Base-by-base conservation (phyloP, 1,284 basidiomycete species). In the Erythrobasidium hasegawianum region DNA sequence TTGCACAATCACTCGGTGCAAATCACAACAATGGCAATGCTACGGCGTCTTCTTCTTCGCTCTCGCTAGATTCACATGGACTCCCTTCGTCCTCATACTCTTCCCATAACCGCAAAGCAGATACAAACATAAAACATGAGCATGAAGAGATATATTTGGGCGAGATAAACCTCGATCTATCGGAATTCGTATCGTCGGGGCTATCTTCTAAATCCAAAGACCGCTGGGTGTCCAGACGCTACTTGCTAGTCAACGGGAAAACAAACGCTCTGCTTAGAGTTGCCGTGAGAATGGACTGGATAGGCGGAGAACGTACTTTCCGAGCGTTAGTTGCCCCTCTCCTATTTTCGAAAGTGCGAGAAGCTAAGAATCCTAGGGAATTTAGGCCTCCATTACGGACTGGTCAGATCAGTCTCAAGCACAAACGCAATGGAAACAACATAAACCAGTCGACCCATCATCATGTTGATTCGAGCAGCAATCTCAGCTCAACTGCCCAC, bases 191-290 rank as follows among this genome's bases (percentile, higher is more conserved):
- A 2, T 55, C 50, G 20, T 43, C 43, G 3, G 33, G 64, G 9
- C n/a, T 22, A 9, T 38, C 16, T 11, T 14, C 16, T 11, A 9
- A 29, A 3, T 29, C 27, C 43, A 58, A 50, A 39, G 58, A 61
- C 22, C 39, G 29, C 2, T 59, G 64, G 64, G 64, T 49, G n/a
- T 45, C 69, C 2, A 57, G 71, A 43, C 9, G 73, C 41, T 73
- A 72, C 60, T 57, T 74, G n/a, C 57, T 74, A 16, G 60, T 58
- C 43, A 69, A 70, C 11, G 70, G 73, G 57, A 71, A 71, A 59
- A 73, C 71, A 27, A 74, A 74, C 26, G 70, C 73, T 13, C 69
- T 71, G 14, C 43, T 74, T 10, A 47, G 71, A 14, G 64, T 74
- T 9, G 70, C 70, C 29, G 70, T 74, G 55, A 71, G 68, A 65